phyloP scores from a whole-genome alignment of 768 basidiomycete genomes.

The Lactarius tabidus region DNA sequence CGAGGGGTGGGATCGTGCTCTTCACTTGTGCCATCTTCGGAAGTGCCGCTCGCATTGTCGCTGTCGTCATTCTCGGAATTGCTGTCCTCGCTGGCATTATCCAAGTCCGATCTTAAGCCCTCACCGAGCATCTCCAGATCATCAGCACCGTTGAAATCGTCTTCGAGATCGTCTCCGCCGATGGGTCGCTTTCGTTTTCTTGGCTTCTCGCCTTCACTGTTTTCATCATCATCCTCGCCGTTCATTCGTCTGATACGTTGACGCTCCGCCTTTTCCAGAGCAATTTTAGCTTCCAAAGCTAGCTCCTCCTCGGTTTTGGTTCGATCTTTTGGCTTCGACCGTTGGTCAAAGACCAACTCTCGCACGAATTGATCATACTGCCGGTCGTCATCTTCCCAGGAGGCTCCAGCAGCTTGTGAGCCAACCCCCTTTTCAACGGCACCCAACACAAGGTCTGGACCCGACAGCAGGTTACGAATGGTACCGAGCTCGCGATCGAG shows the following conservation, averaged over 20 bases:
- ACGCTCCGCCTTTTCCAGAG: conserved; percentile 81
- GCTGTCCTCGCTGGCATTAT: conserved; percentile 19
- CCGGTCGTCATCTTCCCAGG: conserved; percentile 40
- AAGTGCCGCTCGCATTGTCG: conserved; percentile 33
- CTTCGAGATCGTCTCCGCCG: conserved; percentile 88
- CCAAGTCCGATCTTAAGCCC: conserved; percentile 32
- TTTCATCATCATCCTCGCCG: conserved; percentile 64
- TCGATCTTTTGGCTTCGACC: conserved; percentile 90
- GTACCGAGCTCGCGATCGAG: conserved; percentile 86
- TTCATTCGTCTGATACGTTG: conserved; percentile 78
- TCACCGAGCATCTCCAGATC: conserved; percentile 32
- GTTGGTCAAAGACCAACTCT: conserved; percentile 87
- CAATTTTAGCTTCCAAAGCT: conserved; percentile 82
- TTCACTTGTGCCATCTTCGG: conserved; percentile 30
- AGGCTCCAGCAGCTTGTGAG: neutral
- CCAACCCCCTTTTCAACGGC: conserved; percentile 16
- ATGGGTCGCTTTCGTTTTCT: conserved; percentile 51
- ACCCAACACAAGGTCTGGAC: conserved; percentile 44
- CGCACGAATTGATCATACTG: conserved; percentile 93
- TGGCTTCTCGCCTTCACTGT: conserved; percentile 50
- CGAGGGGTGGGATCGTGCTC: conserved; percentile 30
- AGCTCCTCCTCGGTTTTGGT: conserved; percentile 96
- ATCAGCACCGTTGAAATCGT: conserved; percentile 56
- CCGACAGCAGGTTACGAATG: conserved; percentile 69
- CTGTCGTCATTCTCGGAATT: conserved; percentile 27